Base-by-base conservation (phyloP, 176 grass and related monocot species). In the Carex myosuroides region DNA sequence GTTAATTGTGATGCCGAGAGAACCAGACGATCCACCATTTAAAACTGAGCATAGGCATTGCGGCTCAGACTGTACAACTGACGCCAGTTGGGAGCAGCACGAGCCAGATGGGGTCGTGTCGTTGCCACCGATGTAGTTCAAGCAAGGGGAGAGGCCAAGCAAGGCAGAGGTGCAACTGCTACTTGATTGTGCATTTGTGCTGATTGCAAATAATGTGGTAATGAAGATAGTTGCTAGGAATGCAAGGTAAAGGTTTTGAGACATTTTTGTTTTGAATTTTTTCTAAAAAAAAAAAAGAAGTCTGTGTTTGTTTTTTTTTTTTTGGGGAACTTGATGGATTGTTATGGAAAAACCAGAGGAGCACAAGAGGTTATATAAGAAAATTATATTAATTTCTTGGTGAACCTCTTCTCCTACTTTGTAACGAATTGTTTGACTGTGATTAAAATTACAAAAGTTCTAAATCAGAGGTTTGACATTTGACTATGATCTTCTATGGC, bases 121-220 rank as follows among this genome's bases (percentile, higher is more conserved):
- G 64, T 95, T 95, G 3, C 92, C 92, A 4, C 84, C 83, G 80
- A 98, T 90, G 86, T 92, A 98, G 85, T 81, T 85, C 4, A 98
- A 84, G 92, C 95, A 95, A 33, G 92, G 91, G 7, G 89, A 91
- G 83, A 98, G 57, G 92, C 83, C 68, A 48, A 93, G 65, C 21
- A 93, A 74, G 35, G 85, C 88, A 46, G 84, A 24, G 41, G 91
- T 90, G 82, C 95, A 95, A 63, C 41, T 37, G 74, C 71, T 81
- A 85, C 63, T 84, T 3, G 90, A 88, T 70, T 94, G 95, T 22
- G 89, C 92, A 2, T 66, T 32, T 32, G 86, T 88, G 61, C 88
- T 65, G 41, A 67, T 60, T 42, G 29, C 20, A 20, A 97, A 46
- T 32, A 69, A 0, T 52, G 35, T 21, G 13, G 39, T 18, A 5